Evolutionary conservation across 768 basidiomycete species (phyloP).

Genomic region (Podaxis sp.): DNA sequence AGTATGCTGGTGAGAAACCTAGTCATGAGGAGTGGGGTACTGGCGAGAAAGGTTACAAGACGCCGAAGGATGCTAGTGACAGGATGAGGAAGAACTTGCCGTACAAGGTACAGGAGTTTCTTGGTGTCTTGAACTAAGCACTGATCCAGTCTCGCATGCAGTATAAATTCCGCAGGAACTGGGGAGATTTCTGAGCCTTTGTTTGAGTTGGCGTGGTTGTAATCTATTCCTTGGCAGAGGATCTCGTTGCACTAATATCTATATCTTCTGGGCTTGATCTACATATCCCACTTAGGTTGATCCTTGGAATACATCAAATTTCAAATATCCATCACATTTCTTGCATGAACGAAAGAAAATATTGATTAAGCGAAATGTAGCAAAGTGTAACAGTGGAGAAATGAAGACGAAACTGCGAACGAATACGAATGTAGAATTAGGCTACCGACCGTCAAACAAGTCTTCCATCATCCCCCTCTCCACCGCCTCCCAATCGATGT

Average conservation of each 20-base stretch:
- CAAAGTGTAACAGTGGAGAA: neutral
- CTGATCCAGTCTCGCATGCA: conserved; percentile 63
- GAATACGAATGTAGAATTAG: neutral
- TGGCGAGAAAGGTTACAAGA: conserved; percentile 68
- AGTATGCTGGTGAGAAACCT: conserved; percentile 55
- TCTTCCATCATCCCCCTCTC: conserved; percentile 81
- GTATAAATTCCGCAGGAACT: conserved; percentile 88
- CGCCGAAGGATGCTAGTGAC: conserved; percentile 72
- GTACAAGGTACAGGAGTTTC: conserved; percentile 67
- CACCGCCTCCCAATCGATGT: conserved; percentile 87
- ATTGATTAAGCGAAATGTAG: conserved; percentile 3
- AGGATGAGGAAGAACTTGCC: conserved; percentile 82
- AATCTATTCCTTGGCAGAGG: conserved; percentile 4
- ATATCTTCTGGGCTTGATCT: conserved; percentile 1
- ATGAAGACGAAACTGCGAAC: neutral
- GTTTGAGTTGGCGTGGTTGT: conserved; percentile 7
- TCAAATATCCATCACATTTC: neutral
- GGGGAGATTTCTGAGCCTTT: conserved; percentile 74
- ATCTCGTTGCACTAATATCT: neutral
- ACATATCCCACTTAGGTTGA: conserved; percentile 3
- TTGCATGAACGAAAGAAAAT: neutral
- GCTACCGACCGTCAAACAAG: conserved; percentile 82
- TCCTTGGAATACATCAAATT: conserved; percentile 5
- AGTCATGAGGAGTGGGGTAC: conserved; percentile 73
- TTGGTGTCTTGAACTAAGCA: conserved; percentile 25